Percentiles rank a stretch among this genome's conserved stretches.
phyloP scores from a whole-genome alignment of 345 rosid genomes.

The Lumnitzera racemosa region DNA sequence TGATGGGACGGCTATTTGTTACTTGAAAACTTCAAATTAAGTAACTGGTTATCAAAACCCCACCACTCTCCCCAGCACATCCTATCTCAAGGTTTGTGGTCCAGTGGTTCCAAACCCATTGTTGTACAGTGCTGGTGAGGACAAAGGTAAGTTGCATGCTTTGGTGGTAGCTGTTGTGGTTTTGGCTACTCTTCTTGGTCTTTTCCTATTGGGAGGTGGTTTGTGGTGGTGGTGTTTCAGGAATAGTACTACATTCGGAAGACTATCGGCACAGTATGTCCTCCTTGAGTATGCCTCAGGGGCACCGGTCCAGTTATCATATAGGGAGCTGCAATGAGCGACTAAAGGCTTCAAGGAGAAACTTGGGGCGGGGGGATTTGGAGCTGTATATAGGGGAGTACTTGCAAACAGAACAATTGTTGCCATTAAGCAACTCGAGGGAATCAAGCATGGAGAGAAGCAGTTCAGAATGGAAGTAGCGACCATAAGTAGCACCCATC shows the following conservation, averaged over 20 bases:
- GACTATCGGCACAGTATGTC: slow-evolving; percentile 28
- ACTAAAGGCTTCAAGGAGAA: slow-evolving; percentile 31
- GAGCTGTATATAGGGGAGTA: slow-evolving; percentile 40
- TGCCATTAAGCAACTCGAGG: slow-evolving; percentile 47
- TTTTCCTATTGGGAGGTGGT: slow-evolving; percentile 19
- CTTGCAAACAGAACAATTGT: slow-evolving; percentile 28
- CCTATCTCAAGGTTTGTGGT: slow-evolving; percentile 43
- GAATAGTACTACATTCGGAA: slow-evolving; percentile 19
- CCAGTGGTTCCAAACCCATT: slow-evolving; percentile 27
- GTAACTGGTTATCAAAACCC: slow-evolving; percentile 37
- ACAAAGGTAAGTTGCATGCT: slow-evolving; percentile 7
- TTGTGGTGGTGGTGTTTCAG: slow-evolving; percentile 40
- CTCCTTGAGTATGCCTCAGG: slow-evolving; percentile 47
- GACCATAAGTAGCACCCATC: slow-evolving; percentile 52
- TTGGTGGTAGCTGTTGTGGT: slow-evolving; percentile 25
- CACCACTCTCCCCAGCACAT: slow-evolving; percentile 36
- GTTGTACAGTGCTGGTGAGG: not conserved
- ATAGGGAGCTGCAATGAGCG: slow-evolving; percentile 30
- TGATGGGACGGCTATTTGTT: slow-evolving; percentile 58
- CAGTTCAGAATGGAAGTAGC: slow-evolving; percentile 55
- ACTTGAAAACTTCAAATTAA: slow-evolving; percentile 19
- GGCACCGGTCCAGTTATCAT: slow-evolving; percentile 36
- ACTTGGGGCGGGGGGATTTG: slow-evolving; percentile 54
- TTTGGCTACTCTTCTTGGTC: slow-evolving; percentile 15
- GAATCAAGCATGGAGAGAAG: slow-evolving; percentile 44